These are phyloP conservation scores for Phialemoniopsis sp. DNA, from an alignment of 2,329 filamentous ascomycete species.

Conservation along the genomic window DNA sequence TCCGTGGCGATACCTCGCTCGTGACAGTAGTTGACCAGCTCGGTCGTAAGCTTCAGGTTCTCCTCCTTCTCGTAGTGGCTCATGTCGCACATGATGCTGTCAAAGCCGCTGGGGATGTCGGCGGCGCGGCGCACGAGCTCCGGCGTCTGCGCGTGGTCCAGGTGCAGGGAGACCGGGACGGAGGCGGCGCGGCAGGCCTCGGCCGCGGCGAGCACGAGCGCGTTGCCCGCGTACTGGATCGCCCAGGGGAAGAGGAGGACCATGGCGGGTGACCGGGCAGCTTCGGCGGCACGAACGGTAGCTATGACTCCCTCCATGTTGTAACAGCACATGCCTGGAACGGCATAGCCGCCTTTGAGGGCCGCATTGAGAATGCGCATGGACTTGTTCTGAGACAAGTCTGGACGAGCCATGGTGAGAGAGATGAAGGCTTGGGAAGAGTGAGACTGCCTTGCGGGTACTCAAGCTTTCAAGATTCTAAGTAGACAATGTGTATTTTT, in stretches of 20 bases:
- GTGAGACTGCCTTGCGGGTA: conserved; percentile 2
- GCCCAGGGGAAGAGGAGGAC: conserved; percentile 75
- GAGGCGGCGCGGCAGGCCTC: conserved; percentile 49
- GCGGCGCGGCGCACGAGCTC: conserved; percentile 58
- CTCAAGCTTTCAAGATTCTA: too few species aligned
- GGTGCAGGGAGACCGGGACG: conserved; percentile 59
- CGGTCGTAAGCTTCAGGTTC: conserved; percentile 57
- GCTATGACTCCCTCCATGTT: conserved; percentile 47
- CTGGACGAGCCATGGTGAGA: conserved; percentile 25
- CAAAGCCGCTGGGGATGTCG: conserved; percentile 55
- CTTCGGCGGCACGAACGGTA: conserved; percentile 63
- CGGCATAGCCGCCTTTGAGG: conserved; percentile 49
- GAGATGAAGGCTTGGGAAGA: conserved; percentile 5
- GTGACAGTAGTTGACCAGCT: conserved; percentile 61
- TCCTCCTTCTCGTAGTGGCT: conserved; percentile 65
- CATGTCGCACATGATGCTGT: conserved; percentile 74
- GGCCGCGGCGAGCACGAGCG: conserved; percentile 51
- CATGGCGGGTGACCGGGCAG: conserved; percentile 63
- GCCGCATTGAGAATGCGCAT: conserved; percentile 55
- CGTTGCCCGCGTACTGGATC: conserved; percentile 56
- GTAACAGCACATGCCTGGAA: conserved; percentile 48
- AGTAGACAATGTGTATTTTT: too few species aligned
- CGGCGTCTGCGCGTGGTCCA: conserved; percentile 63
- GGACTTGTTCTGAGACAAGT: conserved; percentile 42
- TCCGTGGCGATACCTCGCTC: conserved; percentile 62